Base-by-base conservation (phyloP, 148 eudicot genomes). In the Polygonum maritimum region DNA sequence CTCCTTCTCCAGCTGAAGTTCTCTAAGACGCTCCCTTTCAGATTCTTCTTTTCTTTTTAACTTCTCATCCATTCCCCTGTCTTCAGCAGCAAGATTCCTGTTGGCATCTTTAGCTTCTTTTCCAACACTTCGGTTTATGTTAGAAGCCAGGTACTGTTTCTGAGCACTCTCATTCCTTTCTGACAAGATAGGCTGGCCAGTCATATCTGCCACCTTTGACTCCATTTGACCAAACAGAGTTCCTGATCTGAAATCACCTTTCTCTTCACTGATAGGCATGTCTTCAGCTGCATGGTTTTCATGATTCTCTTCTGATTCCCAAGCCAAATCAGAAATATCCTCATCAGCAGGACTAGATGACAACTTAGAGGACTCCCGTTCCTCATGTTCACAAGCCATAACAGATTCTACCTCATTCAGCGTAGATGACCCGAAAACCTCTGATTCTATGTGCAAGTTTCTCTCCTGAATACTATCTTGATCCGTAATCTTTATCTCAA, bases 51-150 rank as follows among this genome's bases (percentile, higher is more conserved):
- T 71, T 45, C 74, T 72, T 44, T 73, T 80, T 44, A 82, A 33
- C 75, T 83, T 79, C 52, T 82, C 85, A 67, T 79, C 79, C 77
- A 40, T 84, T 35, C 87, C 87, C 74, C 78, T 81, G 71, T 79
- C 87, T 76, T 86, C 90, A 75, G 76, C 65, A 45, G 76, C 51
- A 54, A 76, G 58, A 76, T 54, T 77, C 21, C 76, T 73, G 60
- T 75, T 79, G 33, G 57, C 55, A 74, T 73, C 79, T 54, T 81
- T 80, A 47, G 76, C 85, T 79, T 81, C 86, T 75, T 77, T 82
- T 81, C 80, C 87, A 41, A 58, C 45, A 63, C 62, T 75, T 69
- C 78, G 87, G 75, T 65, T 77, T 69, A 55, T 51, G 41, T 48
- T 49, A 74, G 69, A 80, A 76, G 33, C 81, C 73, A 81, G 81